A percentile compares a stretch with the other conserved stretches of the same genome.
These are phyloP conservation scores for Mortierella antarctica DNA, from an alignment of 192 early-diverging fungal species.

Conservation along the genomic window DNA sequence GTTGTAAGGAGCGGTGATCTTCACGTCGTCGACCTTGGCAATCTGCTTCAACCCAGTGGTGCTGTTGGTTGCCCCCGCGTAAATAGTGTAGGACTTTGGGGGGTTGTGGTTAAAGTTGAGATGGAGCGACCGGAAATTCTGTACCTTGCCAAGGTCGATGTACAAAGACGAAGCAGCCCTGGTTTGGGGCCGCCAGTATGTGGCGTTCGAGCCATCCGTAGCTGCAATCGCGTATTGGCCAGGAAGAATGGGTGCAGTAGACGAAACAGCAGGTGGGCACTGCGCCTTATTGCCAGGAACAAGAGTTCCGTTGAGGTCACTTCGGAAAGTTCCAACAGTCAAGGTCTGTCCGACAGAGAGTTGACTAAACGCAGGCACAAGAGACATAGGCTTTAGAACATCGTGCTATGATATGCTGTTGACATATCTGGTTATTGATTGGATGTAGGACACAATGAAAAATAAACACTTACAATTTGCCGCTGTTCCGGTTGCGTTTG, in stretches of 20 bases:
- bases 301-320: constrained; percentile 38
- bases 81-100: constrained; percentile 25
- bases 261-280: constrained; percentile 11
- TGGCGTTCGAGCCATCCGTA: constrained; percentile 44
- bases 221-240: constrained; percentile 51
- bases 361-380: constrained; percentile 7
- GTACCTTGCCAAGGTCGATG: constrained; percentile 33
- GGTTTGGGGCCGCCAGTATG: constrained; percentile 46
- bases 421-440: no score
- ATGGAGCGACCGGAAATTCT: constrained; percentile 39
- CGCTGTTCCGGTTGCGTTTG: constrained; percentile 39
- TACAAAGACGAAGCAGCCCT: constrained; percentile 25
- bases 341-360: constrained; percentile 36
- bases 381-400: not conserved
- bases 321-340: constrained; percentile 35
- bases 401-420: not conserved
- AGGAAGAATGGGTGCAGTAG: constrained; percentile 16
- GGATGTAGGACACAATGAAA: no score
- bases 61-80: constrained; percentile 16
- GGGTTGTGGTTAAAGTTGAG: constrained; percentile 53
- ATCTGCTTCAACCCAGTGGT: constrained; percentile 18
- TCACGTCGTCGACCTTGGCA: constrained; percentile 39
- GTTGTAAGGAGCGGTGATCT: constrained; percentile 48
- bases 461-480: constrained; percentile 40
- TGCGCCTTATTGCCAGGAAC: constrained; percentile 48